These are phyloP conservation scores for Tylopilus sp. DNA, from an alignment of 768 basidiomycete genomes.

Conservation along the genomic window DNA sequence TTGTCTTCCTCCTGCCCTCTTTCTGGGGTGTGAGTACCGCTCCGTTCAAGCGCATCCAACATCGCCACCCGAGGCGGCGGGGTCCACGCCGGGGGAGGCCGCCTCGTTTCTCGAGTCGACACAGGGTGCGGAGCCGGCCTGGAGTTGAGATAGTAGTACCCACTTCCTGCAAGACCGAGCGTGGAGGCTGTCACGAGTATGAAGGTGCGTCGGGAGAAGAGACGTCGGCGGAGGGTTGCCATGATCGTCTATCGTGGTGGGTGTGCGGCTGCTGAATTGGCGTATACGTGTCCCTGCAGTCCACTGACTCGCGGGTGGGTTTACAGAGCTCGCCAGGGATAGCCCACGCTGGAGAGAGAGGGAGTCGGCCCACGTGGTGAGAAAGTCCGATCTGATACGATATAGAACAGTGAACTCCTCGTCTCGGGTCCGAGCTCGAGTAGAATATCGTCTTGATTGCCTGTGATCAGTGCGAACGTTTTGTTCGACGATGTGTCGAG, in stretches of 20 bases:
- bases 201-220: constrained; percentile 57
- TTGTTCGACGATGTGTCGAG: too few species aligned
- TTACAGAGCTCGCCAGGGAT: background rate
- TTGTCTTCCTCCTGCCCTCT: constrained; percentile 44
- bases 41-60: constrained; percentile 46
- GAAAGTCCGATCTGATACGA: background rate
- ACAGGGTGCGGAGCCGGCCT: constrained; percentile 59
- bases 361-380: background rate
- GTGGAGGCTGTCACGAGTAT: constrained; percentile 53
- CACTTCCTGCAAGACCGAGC: constrained; percentile 49
- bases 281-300: background rate
- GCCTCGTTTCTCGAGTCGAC: constrained; percentile 61
- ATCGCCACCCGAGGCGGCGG: constrained; percentile 69
- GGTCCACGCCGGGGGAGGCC: constrained; percentile 76
- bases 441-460: too few species aligned
- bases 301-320: background rate
- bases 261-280: background rate
- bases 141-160: constrained; percentile 72
- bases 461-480: too few species aligned
- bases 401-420: background rate
- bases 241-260: background rate
- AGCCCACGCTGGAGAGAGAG: background rate
- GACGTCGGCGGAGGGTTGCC: constrained; percentile 11
- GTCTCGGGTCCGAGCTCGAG: too few species aligned
- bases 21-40: background rate